Evolutionary conservation across 768 basidiomycete genomes (phyloP).

Genomic region (Termitomyces sp.): DNA sequence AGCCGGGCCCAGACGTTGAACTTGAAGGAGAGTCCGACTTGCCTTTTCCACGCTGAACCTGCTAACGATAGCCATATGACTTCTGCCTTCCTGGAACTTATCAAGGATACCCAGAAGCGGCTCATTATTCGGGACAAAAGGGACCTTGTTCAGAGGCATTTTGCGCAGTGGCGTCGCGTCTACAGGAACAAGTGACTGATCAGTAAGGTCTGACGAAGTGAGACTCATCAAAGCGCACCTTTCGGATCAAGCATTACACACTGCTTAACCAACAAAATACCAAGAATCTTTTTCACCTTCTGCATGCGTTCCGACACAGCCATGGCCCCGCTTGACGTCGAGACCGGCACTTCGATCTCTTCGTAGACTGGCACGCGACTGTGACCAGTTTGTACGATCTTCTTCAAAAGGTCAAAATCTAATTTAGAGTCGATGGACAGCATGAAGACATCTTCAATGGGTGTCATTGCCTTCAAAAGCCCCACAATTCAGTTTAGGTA

Average conservation of each 20-base stretch:
- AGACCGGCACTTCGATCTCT: slow-evolving; percentile 59
- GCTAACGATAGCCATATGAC: slow-evolving; percentile 89
- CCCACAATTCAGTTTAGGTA: not conserved
- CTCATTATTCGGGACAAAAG: slow-evolving; percentile 83
- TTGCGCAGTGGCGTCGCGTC: slow-evolving; percentile 81
- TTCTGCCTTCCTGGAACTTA: slow-evolving; percentile 84
- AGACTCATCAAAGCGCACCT: slow-evolving; percentile 29
- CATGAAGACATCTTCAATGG: slow-evolving; percentile 80
- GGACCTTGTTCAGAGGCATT: slow-evolving; percentile 82
- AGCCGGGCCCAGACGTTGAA: not conserved
- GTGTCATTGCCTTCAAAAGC: slow-evolving; percentile 64
- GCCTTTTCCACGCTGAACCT: slow-evolving; percentile 66
- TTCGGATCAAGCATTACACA: slow-evolving; percentile 86
- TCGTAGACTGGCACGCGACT: slow-evolving; percentile 82
- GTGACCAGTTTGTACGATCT: slow-evolving; percentile 75
- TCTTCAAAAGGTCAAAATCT: slow-evolving; percentile 73
- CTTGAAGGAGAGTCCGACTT: not conserved
- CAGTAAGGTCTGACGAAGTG: not conserved
- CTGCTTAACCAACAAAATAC: slow-evolving; percentile 85
- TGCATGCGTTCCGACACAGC: slow-evolving; percentile 25
- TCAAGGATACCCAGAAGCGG: slow-evolving; percentile 81
- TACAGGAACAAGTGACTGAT: slow-evolving; percentile 16
- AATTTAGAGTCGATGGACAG: slow-evolving; percentile 79
- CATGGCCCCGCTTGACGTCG: slow-evolving; percentile 16
- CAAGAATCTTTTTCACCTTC: slow-evolving; percentile 77